Conservation (phyloP, 768 basidiomycete genomes). For the Thelephora aurantiotincta region DNA sequence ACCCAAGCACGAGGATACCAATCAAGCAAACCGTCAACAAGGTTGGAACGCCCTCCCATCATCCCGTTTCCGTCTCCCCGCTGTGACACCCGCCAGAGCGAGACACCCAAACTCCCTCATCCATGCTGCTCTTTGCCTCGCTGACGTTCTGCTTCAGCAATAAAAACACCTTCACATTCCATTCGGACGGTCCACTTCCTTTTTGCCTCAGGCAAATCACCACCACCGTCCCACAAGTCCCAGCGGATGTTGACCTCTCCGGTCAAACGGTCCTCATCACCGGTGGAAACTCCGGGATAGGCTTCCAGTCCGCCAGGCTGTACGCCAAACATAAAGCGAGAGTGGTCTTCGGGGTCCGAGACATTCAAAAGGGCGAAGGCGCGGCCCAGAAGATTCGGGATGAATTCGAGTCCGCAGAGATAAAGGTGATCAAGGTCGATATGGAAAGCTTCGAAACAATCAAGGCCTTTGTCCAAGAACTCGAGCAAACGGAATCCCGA, state of each 20-base stretch:
- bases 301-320: neutral
- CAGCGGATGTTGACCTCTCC: constrained; percentile 18
- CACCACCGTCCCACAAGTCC: no score
- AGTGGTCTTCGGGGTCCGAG: neutral
- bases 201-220: no score
- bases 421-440: neutral
- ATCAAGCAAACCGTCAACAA: no score
- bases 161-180: no score
- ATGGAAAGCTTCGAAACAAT: neutral
- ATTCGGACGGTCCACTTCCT: no score
- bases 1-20: no score
- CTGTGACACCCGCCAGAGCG: no score
- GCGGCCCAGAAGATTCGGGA: neutral
- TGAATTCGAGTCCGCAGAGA: neutral
- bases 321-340: neutral
- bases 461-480: neutral
- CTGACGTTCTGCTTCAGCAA: no score
- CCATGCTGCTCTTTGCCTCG: no score
- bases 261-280: constrained; percentile 13
- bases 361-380: neutral
- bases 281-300: neutral
- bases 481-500: neutral
- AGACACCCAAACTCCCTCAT: no score
- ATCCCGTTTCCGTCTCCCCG: no score
- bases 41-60: no score